Evolutionary conservation across 2,329 filamentous ascomycete species (phyloP).

Genomic region (Catunica adiposa): DNA sequence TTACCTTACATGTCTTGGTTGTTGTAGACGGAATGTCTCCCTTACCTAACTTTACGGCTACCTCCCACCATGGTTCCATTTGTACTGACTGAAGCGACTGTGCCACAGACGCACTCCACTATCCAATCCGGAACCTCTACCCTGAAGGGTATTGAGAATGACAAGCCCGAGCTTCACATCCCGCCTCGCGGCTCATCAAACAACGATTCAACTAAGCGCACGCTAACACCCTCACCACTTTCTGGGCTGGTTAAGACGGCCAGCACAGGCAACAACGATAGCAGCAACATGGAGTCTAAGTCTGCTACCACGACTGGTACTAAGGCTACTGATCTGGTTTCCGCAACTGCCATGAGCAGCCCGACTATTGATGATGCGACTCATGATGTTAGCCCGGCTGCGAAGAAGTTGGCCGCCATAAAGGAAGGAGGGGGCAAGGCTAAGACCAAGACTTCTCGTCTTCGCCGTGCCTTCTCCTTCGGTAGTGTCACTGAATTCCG

Average conservation of each 20-base stretch:
- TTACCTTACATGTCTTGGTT: constrained; percentile 7
- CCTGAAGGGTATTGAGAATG: constrained; percentile 1
- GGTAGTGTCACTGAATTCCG: constrained; percentile 84
- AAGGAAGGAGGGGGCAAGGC: constrained; percentile 62
- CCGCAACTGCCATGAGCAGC: not conserved
- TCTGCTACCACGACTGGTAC: not conserved
- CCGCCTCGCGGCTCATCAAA: constrained; percentile 14
- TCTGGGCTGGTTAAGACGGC: constrained; percentile 54
- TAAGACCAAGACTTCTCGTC: constrained; percentile 70
- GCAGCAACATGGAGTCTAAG: constrained; percentile 25
- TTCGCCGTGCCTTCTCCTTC: constrained; percentile 89
- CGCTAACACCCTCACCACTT: constrained; percentile 52
- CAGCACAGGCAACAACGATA: constrained; percentile 32
- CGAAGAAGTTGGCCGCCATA: constrained; percentile 72
- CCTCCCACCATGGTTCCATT: not conserved
- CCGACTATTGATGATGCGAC: constrained; percentile 16
- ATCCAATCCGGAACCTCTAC: not conserved
- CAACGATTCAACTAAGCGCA: constrained; percentile 45
- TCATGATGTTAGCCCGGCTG: constrained; percentile 49
- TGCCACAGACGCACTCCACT: not conserved
- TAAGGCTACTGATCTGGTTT: not conserved
- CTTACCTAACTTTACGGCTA: too few species aligned
- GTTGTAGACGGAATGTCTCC: not conserved
- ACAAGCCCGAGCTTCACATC: constrained; percentile 11
- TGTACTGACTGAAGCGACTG: not conserved